Percentiles rank a stretch among this genome's conserved stretches.
Evolutionary conservation across 2,329 filamentous ascomycete species (phyloP).

Genomic region (Moelleriella libera): DNA sequence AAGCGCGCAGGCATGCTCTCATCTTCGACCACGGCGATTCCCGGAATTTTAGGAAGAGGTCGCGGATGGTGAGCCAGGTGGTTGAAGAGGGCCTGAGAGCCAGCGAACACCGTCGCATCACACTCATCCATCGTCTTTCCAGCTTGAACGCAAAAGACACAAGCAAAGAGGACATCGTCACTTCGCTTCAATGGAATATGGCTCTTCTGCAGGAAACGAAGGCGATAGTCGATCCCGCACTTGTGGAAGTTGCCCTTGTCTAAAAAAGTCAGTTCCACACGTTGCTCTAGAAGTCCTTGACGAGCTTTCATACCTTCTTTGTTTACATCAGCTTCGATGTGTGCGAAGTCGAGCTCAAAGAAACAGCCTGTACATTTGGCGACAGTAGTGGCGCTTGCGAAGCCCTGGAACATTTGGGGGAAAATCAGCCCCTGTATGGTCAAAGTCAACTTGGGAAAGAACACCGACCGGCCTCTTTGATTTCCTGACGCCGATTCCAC

Average conservation of each 20-base stretch:
- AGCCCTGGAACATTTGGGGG: constrained; percentile 17
- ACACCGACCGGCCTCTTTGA: constrained; percentile 29
- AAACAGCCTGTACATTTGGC: constrained; percentile 39
- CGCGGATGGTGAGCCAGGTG: constrained; percentile 39
- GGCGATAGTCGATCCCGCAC: constrained; percentile 31
- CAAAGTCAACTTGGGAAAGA: background rate
- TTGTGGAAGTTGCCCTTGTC: constrained; percentile 29
- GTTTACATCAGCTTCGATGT: constrained; percentile 37
- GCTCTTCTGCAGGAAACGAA: constrained; percentile 41
- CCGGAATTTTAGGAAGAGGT: constrained; percentile 33
- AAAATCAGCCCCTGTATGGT: background rate
- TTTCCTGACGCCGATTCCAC: constrained; percentile 34
- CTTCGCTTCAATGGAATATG: constrained; percentile 33
- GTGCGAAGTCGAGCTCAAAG: constrained; percentile 37
- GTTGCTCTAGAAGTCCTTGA: background rate
- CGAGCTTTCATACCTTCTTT: constrained; percentile 21
- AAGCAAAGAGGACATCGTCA: constrained; percentile 40
- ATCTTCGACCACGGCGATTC: constrained; percentile 33
- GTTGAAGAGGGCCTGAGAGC: constrained; percentile 33
- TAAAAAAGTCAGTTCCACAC: background rate
- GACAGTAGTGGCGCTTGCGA: constrained; percentile 24
- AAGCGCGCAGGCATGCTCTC: constrained; percentile 22
- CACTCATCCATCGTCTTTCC: constrained; percentile 36
- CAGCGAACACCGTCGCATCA: constrained; percentile 43
- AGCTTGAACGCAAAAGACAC: constrained; percentile 36